These are phyloP conservation scores for Teunomyces stri DNA, from an alignment of 805 yeast species.

Conservation along the genomic window DNA sequence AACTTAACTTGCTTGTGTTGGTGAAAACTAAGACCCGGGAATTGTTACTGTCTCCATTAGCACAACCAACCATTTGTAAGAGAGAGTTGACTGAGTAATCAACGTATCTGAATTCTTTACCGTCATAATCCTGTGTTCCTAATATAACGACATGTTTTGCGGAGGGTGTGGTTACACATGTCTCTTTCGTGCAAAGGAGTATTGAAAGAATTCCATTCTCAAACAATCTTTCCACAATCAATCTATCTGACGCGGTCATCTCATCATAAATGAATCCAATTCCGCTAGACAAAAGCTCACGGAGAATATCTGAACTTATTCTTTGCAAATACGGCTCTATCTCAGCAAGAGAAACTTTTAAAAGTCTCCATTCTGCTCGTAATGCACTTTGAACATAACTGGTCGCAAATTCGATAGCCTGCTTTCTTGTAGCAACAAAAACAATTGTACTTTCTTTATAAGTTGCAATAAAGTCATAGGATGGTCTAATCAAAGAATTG, in stretches of 20 bases:
- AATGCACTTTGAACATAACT: slow-evolving; percentile 41
- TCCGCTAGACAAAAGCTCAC: slow-evolving; percentile 50
- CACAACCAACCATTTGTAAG: slow-evolving; percentile 59
- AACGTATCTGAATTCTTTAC: slow-evolving; percentile 64
- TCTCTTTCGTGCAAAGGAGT: slow-evolving; percentile 61
- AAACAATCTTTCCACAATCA: slow-evolving; percentile 54
- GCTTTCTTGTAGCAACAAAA: slow-evolving; percentile 57
- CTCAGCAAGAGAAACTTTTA: slow-evolving; percentile 37
- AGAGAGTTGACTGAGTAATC: slow-evolving; percentile 67
- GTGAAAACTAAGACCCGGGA: slow-evolving; percentile 55
- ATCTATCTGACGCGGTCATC: slow-evolving; percentile 56
- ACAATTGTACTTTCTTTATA: slow-evolving; percentile 33
- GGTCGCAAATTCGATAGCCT: slow-evolving; percentile 51
- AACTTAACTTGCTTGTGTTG: slow-evolving; percentile 50
- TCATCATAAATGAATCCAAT: slow-evolving; percentile 60
- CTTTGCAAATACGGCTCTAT: slow-evolving; percentile 41
- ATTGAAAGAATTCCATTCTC: slow-evolving; percentile 49
- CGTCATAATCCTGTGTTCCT: slow-evolving; percentile 73
- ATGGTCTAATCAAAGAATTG: slow-evolving; percentile 49
- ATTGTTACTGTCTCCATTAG: slow-evolving; percentile 32
- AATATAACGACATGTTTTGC: slow-evolving; percentile 59
- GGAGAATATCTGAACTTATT: slow-evolving; percentile 47
- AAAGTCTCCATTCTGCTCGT: slow-evolving; percentile 37
- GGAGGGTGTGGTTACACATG: slow-evolving; percentile 47
- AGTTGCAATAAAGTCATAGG: slow-evolving; percentile 37